Base-by-base conservation (phyloP, 805 yeast genomes). In the Cyberlindnera suaveolens region DNA sequence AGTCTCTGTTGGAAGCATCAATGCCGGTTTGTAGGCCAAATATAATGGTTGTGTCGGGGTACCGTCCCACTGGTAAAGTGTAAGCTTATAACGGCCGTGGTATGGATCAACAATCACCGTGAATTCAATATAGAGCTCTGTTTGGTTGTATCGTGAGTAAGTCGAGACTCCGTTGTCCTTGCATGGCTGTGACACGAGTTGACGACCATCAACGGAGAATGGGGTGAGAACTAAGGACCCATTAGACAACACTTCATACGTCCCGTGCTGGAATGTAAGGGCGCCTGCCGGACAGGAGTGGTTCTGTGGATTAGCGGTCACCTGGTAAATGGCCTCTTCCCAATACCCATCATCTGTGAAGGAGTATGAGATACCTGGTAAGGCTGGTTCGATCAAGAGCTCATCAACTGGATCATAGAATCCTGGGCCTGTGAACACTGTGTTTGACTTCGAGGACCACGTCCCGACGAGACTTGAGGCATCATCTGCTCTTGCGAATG, bases 331-430 rank as follows among this genome's bases (percentile, higher is more conserved):
- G 6, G 99, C 99, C 62, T 85, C 86, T 66, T 93, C 99, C 62
- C 74, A 93, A 62, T 70, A 78, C 5, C 98, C 98, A 65, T 93
- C 98, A 19, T 75, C 82, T 1, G 97, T 90, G 70, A 93, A 93
- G 2, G 96, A 87, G 65, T 82, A 87, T 5, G 95, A 82, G 43
- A 91, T 77, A 32, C 99, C 99, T 2, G 99, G 96, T 34, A 93
- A 72, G 8, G 90, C 91, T 2, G 99, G 99, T 62, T 93, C 99
- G 48, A 89, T 86, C 45, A 93, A 69, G 15, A 91, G 75, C 64
- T 93, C 99, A 60, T 91, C 96, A 26, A 89, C 85, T 3, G 99
- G 99, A 63, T 93, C 98, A 62, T 78, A 93, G 60, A 93, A 93
- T 2, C 90, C 85, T 6, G 98, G 96, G 0, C 99, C 99, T 1